phyloP scores from a whole-genome alignment of 495 filamentous ascomycete genomes.

The Alectoria sarmentosa region DNA sequence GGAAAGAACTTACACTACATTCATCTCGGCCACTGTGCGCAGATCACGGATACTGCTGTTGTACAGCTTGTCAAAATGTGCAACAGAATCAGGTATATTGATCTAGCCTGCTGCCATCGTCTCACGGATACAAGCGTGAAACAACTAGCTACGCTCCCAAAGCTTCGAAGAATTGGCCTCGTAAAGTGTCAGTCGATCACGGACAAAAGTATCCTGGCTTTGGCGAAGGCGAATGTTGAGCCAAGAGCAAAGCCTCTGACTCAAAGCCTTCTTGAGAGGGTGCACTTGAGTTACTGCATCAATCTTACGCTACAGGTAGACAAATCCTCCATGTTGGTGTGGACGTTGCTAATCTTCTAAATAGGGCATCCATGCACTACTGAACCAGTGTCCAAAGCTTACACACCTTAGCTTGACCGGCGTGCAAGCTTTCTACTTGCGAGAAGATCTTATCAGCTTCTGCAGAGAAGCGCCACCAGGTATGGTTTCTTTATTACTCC shows the following conservation, averaged over 20 bases:
- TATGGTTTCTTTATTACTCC: conserved; percentile 28
- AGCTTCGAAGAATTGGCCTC: conserved; percentile 85
- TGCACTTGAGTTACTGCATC: conserved; percentile 95
- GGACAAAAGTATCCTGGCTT: conserved; percentile 74
- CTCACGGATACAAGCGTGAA: conserved; percentile 85
- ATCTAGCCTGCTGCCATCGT: conserved; percentile 87
- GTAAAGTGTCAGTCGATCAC: conserved; percentile 92
- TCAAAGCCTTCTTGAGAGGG: conserved; percentile 70
- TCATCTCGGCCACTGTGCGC: conserved; percentile 86
- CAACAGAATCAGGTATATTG: conserved; percentile 95
- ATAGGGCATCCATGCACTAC: conserved; percentile 81
- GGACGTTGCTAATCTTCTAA: conserved; percentile 20
- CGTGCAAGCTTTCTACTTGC: conserved; percentile 73
- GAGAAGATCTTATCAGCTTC: conserved; percentile 68
- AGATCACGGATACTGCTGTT: conserved; percentile 84
- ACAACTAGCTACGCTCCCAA: conserved; percentile 78
- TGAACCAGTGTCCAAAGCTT: conserved; percentile 85
- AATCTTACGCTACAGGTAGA: conserved; percentile 72
- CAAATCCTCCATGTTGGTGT: background rate
- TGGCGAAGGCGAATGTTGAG: conserved; percentile 54
- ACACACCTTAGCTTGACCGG: conserved; percentile 96
- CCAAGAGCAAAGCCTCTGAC: conserved; percentile 38
- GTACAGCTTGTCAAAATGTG: conserved; percentile 74
- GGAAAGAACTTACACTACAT: conserved; percentile 96
- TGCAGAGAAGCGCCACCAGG: conserved; percentile 80